Conservation (phyloP, 73 alveolate genomes). For the Symbiodinium pilosum region DNA sequence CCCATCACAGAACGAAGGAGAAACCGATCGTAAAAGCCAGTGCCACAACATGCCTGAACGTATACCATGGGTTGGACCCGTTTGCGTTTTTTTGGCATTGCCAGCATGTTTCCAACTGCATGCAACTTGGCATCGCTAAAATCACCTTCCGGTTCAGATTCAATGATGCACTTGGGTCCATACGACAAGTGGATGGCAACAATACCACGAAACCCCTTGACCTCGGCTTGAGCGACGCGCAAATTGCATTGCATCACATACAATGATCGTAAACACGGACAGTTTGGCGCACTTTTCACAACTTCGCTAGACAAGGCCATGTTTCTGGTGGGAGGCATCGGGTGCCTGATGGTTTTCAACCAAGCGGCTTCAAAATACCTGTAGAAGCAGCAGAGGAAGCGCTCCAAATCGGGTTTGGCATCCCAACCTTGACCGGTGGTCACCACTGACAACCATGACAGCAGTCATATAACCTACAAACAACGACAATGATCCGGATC, state of each 20-base stretch:
- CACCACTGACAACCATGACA: neutral
- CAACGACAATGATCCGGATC: neutral
- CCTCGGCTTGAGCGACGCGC: neutral
- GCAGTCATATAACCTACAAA: neutral
- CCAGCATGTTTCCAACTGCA: neutral
- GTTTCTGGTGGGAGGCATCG: neutral
- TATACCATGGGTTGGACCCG: too few relatives aligned
- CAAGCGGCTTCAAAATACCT: conserved; percentile 34
- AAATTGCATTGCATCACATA: neutral
- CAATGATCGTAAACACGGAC: neutral
- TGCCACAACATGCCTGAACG: conserved; percentile 44
- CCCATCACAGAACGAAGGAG: conserved; percentile 37
- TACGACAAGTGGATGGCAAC: conserved; percentile 48
- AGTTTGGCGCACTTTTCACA: neutral
- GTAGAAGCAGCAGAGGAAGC: conserved; percentile 38
- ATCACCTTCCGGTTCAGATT: too few relatives aligned
- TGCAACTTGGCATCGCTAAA: neutral
- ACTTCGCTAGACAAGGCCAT: neutral
- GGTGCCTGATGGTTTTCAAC: too few relatives aligned
- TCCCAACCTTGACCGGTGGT: conserved; percentile 49
- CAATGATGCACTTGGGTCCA: neutral
- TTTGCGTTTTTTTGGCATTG: too few relatives aligned
- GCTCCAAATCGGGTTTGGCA: conserved; percentile 70
- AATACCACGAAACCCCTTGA: conserved; percentile 60
- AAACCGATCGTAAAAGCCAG: conserved; percentile 55